Base-by-base conservation (phyloP, 2,329 filamentous ascomycete species). In the Zasmidium citrigriseum region DNA sequence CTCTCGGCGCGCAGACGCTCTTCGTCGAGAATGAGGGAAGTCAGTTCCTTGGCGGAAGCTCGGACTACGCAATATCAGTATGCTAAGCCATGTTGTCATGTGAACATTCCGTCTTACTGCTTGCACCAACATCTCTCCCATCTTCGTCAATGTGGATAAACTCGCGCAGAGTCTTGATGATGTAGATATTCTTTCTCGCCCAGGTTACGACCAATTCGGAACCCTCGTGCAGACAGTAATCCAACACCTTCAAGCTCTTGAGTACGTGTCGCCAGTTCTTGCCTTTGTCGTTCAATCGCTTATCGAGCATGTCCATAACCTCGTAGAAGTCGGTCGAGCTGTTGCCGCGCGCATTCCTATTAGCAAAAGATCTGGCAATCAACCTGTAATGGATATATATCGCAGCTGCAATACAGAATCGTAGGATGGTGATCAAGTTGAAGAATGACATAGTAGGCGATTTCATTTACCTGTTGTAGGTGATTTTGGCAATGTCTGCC, bases 291-390 rank as follows among this genome's bases (percentile, higher is more conserved):
- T 99, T 99, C 71, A 99, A 81, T 67, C 95, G 89, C 82, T 98
- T 98, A 78, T 99, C 95, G 67, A 99, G 83, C 91, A 99, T 99
- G 76, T 99, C 95, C 89, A 99, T 96, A 70, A 99, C 97, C 75
- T 99, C 93, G 80, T 96, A 96, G 80, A 99, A 99, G 75, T 98
- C 95, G 77, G 89, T 93, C 34, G 92, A 93, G 73, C 93, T 96
- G 68, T 58, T 50, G 21, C 25, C 46, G 20, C 16, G 21, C 58
- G 46, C 60, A 53, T 53, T 18, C 18, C 38, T 46, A 38, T 60
- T 45, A 51, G 27, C 51, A 25, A 29, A 41, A 27, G 23, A 12
- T 20, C 49, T 29, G 27, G 11, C 46, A 52, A 29, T 18, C 18
- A 55, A 16, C 25, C 22, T 20, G 5, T 38, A 18, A 44, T 48